Evolutionary conservation across 108 stramenopile species (phyloP), one percentile per base, ranked within the genome.

Genomic region (Schizochytrium sp.): DNA sequence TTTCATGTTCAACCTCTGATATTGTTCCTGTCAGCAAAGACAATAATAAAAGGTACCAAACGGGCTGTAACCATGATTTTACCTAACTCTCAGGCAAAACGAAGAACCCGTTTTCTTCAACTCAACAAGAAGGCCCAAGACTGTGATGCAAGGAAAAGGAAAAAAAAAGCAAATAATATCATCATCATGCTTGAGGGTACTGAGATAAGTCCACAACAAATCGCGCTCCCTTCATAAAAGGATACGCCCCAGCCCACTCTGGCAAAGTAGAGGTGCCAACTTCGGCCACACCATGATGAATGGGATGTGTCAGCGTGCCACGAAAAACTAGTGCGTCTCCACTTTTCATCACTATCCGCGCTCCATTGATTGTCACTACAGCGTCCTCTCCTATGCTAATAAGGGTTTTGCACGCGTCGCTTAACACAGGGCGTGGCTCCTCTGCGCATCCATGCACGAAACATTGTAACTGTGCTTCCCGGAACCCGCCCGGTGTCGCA

Each of bases 301-400:
- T 69, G 8, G 64, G 64, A 38, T 69, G 64, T 5, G 64, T 5
- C 42, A 7, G 12, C 64, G 64, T 69, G 12, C 64, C 64, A 28
- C 64, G 64, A 69, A 69, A 69, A 44, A 69, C 64, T 44, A 69
- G 64, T 44, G 64, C 64, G 64, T 69, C 64, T 38, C 64, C 64
- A 69, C 64, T 69, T 44, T 38, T 69, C 64, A 69, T 69, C 42
- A 69, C 64, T 38, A 69, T 44, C 10, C 19, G 64, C 64, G 64
- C 15, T 44, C 64, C 64, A 15, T 69, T 69, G 64, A 69, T 7
- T 38, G 28, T 69, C 28, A 69, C 64, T 8, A 69, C 28, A 15
- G 64, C 15, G 64, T 69, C 64, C 64, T 69, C 64, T 38, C 64
- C 64, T 7, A 69, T 44, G 15, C 64, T 69, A 69, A 69, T 69